A percentile compares a stretch with the other conserved stretches of the same genome.
These are phyloP conservation scores for Russula ochroleuca DNA, from an alignment of 768 basidiomycete species.

Conservation along the genomic window DNA sequence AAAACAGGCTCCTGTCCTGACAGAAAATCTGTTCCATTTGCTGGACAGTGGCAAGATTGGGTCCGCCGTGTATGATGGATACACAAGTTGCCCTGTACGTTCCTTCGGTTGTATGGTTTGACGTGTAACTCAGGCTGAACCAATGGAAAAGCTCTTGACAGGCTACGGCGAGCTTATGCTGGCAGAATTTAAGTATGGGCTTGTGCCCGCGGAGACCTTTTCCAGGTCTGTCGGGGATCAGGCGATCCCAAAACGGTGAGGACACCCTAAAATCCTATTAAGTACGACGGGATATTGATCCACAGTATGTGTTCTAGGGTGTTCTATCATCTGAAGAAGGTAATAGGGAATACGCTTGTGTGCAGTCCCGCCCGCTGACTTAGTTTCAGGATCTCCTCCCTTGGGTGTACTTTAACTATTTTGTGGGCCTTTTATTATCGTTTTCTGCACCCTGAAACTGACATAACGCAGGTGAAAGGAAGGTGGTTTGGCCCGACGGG, in stretches of 20 bases:
- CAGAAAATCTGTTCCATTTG: constrained; percentile 79
- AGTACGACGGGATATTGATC: not conserved
- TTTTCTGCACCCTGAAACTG: not conserved
- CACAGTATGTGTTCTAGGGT: constrained; percentile 25
- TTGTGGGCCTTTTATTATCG: constrained; percentile 18
- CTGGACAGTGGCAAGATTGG: constrained; percentile 69
- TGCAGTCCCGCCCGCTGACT: not conserved
- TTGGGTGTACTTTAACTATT: constrained; percentile 34
- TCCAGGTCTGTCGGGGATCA: constrained; percentile 65
- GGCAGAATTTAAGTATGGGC: constrained; percentile 92
- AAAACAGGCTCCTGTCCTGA: constrained; percentile 83
- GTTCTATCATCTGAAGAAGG: constrained; percentile 48
- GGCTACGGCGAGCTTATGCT: constrained; percentile 81
- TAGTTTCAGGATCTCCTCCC: constrained; percentile 36
- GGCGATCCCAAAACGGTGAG: constrained; percentile 65
- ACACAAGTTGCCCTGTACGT: constrained; percentile 81
- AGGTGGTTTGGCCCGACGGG: constrained; percentile 34
- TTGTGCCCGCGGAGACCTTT: constrained; percentile 86
- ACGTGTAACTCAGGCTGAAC: constrained; percentile 13
- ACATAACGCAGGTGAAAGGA: constrained; percentile 31
- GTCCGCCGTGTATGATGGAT: constrained; percentile 77
- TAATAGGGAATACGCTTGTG: not conserved
- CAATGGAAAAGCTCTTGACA: constrained; percentile 55
- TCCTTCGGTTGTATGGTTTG: not conserved
- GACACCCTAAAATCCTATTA: constrained; percentile 13